A percentile compares a stretch with the other conserved stretches of the same genome.
phyloP scores from a whole-genome alignment of 306 rosid genomes.

The Fragaria nilgerrensis region DNA sequence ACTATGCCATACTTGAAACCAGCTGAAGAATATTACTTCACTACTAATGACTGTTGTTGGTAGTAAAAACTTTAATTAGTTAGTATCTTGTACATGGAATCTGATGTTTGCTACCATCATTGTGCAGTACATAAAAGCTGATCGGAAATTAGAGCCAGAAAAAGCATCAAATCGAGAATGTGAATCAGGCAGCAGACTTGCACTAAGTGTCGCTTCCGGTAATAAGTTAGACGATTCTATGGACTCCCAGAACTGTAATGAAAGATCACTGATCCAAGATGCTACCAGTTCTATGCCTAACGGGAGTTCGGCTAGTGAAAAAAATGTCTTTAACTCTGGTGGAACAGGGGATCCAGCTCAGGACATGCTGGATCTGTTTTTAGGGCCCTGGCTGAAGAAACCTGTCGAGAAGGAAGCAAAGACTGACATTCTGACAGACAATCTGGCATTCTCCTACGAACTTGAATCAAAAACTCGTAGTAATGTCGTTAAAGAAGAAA shows the following conservation, averaged over 20 bases:
- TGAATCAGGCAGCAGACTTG: conserved; percentile 31
- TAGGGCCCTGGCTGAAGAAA: conserved; percentile 72
- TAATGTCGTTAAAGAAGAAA: conserved; percentile 35
- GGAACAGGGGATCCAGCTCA: conserved; percentile 64
- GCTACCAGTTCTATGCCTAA: conserved; percentile 28
- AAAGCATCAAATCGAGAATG: conserved; percentile 22
- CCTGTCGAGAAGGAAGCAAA: conserved; percentile 43
- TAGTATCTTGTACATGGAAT: neutral
- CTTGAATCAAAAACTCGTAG: conserved; percentile 31
- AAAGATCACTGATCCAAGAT: conserved; percentile 25
- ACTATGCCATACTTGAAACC: conserved; percentile 4
- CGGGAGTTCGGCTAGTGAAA: conserved; percentile 28
- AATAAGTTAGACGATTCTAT: conserved; percentile 28
- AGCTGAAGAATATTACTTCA: neutral
- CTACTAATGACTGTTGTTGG: neutral
- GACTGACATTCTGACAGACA: conserved; percentile 25
- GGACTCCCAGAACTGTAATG: conserved; percentile 28
- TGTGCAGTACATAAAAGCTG: conserved; percentile 60
- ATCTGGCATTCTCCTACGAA: conserved; percentile 32
- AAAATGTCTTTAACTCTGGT: conserved; percentile 20
- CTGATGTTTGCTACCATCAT: conserved; percentile 8
- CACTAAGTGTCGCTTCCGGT: conserved; percentile 16
- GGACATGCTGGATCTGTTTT: conserved; percentile 72
- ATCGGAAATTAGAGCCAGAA: conserved; percentile 30
- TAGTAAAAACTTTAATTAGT: neutral